Evolutionary conservation across 2,329 filamentous ascomycete genomes (phyloP).

Genomic region (Coniochaeta sp.): DNA sequence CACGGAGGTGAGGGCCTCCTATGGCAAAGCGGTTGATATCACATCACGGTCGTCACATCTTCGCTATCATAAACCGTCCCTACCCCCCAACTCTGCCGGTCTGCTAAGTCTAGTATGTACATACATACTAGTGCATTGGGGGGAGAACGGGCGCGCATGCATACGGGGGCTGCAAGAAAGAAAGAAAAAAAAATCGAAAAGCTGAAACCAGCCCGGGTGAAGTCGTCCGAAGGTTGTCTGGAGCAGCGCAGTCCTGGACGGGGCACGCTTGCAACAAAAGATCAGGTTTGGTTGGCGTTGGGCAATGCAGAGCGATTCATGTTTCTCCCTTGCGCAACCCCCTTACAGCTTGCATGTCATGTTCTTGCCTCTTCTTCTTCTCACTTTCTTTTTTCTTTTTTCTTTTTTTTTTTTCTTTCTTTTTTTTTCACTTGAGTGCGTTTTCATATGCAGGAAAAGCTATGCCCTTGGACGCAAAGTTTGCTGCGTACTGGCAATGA

Average conservation of each 20-base stretch:
- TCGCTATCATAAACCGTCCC: not conserved
- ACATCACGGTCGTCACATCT: not conserved
- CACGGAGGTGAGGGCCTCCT: not conserved
- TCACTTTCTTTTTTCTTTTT: no score
- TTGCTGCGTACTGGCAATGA: no score
- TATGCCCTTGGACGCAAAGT: not conserved
- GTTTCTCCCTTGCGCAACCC: not conserved
- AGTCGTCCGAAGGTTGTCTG: not conserved
- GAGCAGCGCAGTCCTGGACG: not conserved
- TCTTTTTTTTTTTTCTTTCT: no score
- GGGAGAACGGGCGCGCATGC: not conserved
- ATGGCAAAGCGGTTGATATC: not conserved
- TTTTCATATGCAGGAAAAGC: not conserved
- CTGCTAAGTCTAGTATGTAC: no score
- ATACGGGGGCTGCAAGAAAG: not conserved
- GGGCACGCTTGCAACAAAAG: not conserved
- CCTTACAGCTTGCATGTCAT: not conserved
- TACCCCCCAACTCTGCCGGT: not conserved
- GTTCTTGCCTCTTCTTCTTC: not conserved
- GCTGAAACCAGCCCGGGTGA: not conserved
- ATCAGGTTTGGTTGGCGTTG: not conserved
- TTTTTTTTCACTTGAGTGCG: not conserved
- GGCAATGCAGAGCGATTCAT: not conserved
- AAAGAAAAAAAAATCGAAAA: not conserved
- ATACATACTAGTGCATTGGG: not conserved